Base-by-base conservation (phyloP, 345 rosid species). In the Pistacia integerrima region DNA sequence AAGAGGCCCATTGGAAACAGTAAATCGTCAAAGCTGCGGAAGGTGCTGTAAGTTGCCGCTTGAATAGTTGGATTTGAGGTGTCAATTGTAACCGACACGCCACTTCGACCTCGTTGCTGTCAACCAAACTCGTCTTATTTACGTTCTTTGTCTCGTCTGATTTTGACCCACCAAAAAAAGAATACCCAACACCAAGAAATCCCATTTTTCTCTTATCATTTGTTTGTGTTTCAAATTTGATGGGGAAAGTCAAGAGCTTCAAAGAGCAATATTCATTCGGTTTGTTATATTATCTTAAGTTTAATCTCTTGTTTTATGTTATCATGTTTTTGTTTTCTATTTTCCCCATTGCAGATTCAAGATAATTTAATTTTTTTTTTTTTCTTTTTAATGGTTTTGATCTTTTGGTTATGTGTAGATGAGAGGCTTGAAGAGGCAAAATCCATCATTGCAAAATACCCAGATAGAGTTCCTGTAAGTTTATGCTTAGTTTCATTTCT, bases 401-500 rank as follows among this genome's bases (percentile, higher is more conserved):
- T 3, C 36, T 59, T 20, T 5, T 28, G 2, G 3, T 56, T 49
- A n/a, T 63, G 61, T 60, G 80, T 44, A 92, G 97, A 87, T 20
- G 87, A 90, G 64, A 68, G 94, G 63, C 54, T 87, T 17, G 85
- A 87, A n/a, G 97, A 92, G 38, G 89, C 97, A 11, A 85, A 67
- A 44, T 74, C 70, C 74, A 90, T 92, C 65, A 60, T 78, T 48
- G 75, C 78, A 30, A 92, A 92, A 83, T 87, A 92, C 63, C 90
- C 93, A 22, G 90, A 87, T 72, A 80, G 97, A 78, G 85, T 90
- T 80, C 97, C 97, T 38, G 94, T 92, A 69, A 84, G 90, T 77
- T 57, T 28, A 38, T 14, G 4, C 1, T 28, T 13, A 16, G 41
- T 6, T 35, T 63, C 30, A 38, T 35, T 8, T 58, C 59, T 16